Percentiles rank a stretch among this genome's conserved stretches.
Conservation (phyloP, 2,329 filamentous ascomycete genomes). For the Biscogniauxia sp. region DNA sequence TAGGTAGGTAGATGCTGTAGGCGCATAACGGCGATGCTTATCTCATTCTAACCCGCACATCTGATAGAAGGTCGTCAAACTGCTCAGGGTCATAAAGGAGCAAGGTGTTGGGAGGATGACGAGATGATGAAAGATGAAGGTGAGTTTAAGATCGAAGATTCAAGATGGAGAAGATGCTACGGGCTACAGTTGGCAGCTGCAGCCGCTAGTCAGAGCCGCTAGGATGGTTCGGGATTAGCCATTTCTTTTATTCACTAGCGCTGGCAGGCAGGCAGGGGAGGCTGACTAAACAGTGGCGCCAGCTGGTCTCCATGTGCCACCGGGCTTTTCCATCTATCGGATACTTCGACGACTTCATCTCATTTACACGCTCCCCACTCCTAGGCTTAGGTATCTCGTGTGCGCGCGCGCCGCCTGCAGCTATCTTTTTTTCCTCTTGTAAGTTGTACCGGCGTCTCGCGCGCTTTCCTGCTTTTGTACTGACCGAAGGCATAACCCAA, state of each 20-base stretch:
- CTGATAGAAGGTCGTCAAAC: neutral
- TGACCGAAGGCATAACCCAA: conserved; percentile 5
- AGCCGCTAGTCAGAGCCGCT: conserved; percentile 8
- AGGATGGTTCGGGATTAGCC: conserved; percentile 5
- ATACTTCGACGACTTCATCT: conserved; percentile 2
- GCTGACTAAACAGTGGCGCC: neutral
- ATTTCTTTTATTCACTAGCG: conserved; percentile 8
- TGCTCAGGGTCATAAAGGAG: too few species aligned
- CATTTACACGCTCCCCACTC: conserved; percentile 17
- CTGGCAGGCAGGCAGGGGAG: neutral
- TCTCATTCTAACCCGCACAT: neutral
- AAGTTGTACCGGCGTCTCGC: neutral
- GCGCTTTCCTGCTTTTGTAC: conserved; percentile 1
- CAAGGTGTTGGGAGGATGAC: neutral
- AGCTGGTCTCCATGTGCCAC: neutral
- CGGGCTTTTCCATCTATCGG: neutral
- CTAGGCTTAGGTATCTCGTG: conserved; percentile 6
- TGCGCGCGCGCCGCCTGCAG: conserved; percentile 1
- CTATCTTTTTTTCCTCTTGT: conserved; percentile 1
- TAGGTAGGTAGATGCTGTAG: neutral
- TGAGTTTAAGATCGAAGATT: conserved; percentile 10
- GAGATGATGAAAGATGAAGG: conserved; percentile 15
- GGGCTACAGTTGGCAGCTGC: conserved; percentile 7
- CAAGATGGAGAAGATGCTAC: conserved; percentile 1
- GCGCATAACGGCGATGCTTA: neutral